Percentiles rank a stretch among this genome's conserved stretches.
phyloP scores from a whole-genome alignment of 2,329 filamentous ascomycete genomes.

The Alternaria rosae region DNA sequence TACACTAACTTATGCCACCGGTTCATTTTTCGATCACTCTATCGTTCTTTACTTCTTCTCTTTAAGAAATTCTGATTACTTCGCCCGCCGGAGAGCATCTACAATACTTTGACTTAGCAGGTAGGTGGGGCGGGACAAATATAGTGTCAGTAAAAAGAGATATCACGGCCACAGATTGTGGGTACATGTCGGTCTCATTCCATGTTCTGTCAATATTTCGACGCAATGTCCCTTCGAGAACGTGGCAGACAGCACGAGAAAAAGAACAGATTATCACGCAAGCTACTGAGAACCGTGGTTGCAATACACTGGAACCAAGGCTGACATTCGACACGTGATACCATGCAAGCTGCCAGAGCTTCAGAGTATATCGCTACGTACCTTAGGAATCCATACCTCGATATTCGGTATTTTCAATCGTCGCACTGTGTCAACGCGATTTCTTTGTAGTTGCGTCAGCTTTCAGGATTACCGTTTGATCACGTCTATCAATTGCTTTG shows the following conservation, averaged over 20 bases:
- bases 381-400: neutral
- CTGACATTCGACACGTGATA: neutral
- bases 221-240: neutral
- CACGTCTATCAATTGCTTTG: neutral
- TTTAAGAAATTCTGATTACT: neutral
- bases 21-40: neutral
- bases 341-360: neutral
- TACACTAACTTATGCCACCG: neutral
- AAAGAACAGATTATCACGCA: neutral
- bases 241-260: neutral
- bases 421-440: neutral
- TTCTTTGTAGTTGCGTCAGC: neutral
- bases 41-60: neutral
- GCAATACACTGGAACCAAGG: neutral
- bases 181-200: neutral
- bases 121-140: neutral
- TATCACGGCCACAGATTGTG: no score
- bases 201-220: neutral
- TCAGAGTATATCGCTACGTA: neutral
- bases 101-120: neutral
- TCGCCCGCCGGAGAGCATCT: neutral
- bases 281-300: neutral
- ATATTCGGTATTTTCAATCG: neutral
- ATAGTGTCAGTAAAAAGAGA: neutral
- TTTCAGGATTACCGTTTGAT: neutral